Evolutionary conservation across 108 stramenopile species (phyloP), one percentile per base, ranked within the genome.

Genomic region (Skeletonema potamos): DNA sequence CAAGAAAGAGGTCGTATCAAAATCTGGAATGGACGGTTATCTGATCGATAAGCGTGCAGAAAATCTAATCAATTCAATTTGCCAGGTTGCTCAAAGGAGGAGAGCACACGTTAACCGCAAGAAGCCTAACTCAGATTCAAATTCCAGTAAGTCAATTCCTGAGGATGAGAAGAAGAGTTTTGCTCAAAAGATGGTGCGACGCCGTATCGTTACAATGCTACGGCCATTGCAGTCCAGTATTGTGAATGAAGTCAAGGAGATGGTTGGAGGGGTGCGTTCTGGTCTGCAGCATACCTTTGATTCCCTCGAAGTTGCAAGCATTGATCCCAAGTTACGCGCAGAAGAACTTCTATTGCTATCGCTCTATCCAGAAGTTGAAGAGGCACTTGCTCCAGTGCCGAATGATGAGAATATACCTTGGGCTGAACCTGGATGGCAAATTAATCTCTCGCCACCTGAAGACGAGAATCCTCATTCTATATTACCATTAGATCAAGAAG

Each of bases 391-490:
- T 20, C 27, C 36, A 33, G 46, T 62, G 34, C 66, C 62, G 34
- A 24, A n/a, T 12, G 36, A 43, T 13, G 18, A 61, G 20, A 54
- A 27, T 55, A 59, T 28, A 32, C 26, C 33, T 32, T 71, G 70
- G 70, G 62, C 70, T 30, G 76, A 77, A 57, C 76, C 76, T 41
- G 76, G 76, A 4, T 77, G 76, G 76, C 68, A 65, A 18, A 20
- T 77, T 24, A 70, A 62, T 41, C 43, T 77, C 2, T 61, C 62
- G 27, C 32, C 63, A 1, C 63, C 76, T 26, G 32, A 60, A 30
- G 64, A 29, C 2, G 41, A 36, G 12, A 34, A 29, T 55, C 43
- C 67, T 15, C 62, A 27, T 64, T 69, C 76, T 36, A 69, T 77
- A 32, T 54, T 77, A 55, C 68, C 59, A 15, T 30, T 39, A 44